Base-by-base conservation (phyloP, 2,329 filamentous ascomycete species). In the Phialemoniopsis sp. region DNA sequence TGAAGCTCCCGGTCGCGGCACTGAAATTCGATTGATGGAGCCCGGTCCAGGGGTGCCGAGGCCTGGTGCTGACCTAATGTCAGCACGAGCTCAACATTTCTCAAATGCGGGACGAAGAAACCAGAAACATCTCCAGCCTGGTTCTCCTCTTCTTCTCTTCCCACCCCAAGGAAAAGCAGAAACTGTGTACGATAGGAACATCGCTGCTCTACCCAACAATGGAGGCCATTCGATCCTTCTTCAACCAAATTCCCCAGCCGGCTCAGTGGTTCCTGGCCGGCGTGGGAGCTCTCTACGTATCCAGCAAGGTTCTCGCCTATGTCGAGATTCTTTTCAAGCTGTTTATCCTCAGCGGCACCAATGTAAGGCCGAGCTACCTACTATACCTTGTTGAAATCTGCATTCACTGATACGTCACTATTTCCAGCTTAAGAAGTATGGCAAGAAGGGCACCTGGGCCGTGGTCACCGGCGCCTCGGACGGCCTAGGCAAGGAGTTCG, bases 401-500 rank as follows among this genome's bases (percentile, higher is more conserved):
- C 21, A 26, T 6, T 26, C 21, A 26, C 21, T 26, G 10, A 26
- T 26, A 26, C 45, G 32, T 37, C 15, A 14, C 4, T 18, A 10
- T 43, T 34, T 38, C 43, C 43, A 95, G 91, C 82, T 98, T 42
- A 83, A 83, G 53, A 89, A 85, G 51, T 97, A 95, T 67, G 93
- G 90, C 51, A 85, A 85, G 52, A 88, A 89, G 55, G 91, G 91
- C 46, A 90, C 85, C 42, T 98, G 91, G 90, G 93, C 88, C 26
- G 80, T 98, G 40, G 78, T 98, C 31, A 98, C 93, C 18, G 93
- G 93, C 47, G 93, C 91, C 37, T 96, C 90, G 10, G 93, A 98
- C 64, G 94, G 93, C 48, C 82, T 98, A 46, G 93, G 93, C 59
- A 97, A 95, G 67, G 93, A 98, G 68, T 98, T 89, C 60, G 89